Conservation (phyloP, 192 early-diverging fungal genomes). For the Backusella circina region DNA sequence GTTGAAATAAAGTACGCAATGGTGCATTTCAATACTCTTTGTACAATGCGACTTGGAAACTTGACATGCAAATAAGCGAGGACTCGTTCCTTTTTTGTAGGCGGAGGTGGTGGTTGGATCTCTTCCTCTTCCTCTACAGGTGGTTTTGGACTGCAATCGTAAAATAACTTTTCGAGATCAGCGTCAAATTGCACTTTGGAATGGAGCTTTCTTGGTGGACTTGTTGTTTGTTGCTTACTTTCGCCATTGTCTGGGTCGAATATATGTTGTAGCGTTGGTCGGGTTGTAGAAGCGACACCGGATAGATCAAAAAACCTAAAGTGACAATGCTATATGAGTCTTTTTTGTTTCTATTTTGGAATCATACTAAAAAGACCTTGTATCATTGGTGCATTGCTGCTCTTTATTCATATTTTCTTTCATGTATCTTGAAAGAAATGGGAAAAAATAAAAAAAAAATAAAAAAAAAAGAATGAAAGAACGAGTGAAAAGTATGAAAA, state of each 20-base stretch:
- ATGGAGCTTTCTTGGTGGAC: neutral
- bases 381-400: neutral
- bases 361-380: neutral
- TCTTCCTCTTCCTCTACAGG: neutral
- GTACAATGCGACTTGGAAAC: slow-evolving; percentile 37
- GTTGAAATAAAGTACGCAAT: slow-evolving; percentile 34
- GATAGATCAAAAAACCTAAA: slow-evolving; percentile 5
- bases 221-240: neutral
- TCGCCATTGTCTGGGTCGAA: neutral
- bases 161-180: slow-evolving; percentile 7
- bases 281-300: neutral
- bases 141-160: neutral
- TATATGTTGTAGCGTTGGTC: neutral
- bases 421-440: too few species aligned
- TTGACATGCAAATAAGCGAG: slow-evolving; percentile 34
- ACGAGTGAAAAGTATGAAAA: neutral
- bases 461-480: neutral
- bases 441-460: too few species aligned
- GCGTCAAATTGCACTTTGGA: slow-evolving; percentile 14
- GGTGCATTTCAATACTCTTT: slow-evolving; percentile 40
- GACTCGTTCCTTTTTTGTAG: slow-evolving; percentile 11
- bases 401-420: neutral
- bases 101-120: neutral
- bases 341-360: too few species aligned
- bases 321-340: too few species aligned